Conservation (phyloP, 2,329 filamentous ascomycete genomes). For the Phialophora verrucosa region DNA sequence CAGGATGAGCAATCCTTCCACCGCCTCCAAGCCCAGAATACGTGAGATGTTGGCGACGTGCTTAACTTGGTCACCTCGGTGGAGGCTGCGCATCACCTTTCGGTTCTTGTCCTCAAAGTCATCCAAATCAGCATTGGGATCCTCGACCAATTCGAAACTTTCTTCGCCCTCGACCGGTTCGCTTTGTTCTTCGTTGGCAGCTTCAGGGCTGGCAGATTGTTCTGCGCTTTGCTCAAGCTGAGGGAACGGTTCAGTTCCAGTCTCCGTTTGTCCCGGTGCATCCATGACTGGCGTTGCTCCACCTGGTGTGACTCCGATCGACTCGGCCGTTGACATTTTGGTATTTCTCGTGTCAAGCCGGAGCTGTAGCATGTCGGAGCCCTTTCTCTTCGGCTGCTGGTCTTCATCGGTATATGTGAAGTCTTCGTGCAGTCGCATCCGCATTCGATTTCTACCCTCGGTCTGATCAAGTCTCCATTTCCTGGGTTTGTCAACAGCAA, state of each 20-base stretch:
- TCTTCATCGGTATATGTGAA: conserved; percentile 54
- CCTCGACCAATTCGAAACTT: conserved; percentile 94
- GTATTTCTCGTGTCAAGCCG: conserved; percentile 55
- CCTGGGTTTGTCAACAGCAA: conserved; percentile 66
- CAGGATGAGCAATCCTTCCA: conserved; percentile 89
- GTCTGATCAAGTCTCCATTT: conserved; percentile 97
- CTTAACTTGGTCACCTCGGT: conserved; percentile 89
- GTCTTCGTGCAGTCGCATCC: conserved; percentile 83
- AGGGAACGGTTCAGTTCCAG: conserved; percentile 40
- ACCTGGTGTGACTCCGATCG: conserved; percentile 47
- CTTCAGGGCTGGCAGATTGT: conserved; percentile 1
- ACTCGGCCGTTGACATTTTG: conserved; percentile 50
- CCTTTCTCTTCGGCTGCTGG: conserved; percentile 78
- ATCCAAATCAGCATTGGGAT: conserved; percentile 83
- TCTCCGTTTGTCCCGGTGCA: conserved; percentile 25
- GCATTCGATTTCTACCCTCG: conserved; percentile 93
- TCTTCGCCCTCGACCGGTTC: conserved; percentile 68
- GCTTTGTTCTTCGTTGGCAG: conserved; percentile 44
- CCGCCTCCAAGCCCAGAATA: conserved; percentile 89
- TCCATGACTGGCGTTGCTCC: conserved; percentile 30
- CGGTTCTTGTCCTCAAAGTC: conserved; percentile 97
- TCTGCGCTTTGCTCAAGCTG: conserved; percentile 43
- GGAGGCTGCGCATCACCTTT: conserved; percentile 92
- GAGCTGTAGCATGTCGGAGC: conserved; percentile 57
- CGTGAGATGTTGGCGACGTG: conserved; percentile 94